Evolutionary conservation across 768 basidiomycete species (phyloP), one percentile per base, ranked within the genome.

Genomic region (Sarcodon sp.): DNA sequence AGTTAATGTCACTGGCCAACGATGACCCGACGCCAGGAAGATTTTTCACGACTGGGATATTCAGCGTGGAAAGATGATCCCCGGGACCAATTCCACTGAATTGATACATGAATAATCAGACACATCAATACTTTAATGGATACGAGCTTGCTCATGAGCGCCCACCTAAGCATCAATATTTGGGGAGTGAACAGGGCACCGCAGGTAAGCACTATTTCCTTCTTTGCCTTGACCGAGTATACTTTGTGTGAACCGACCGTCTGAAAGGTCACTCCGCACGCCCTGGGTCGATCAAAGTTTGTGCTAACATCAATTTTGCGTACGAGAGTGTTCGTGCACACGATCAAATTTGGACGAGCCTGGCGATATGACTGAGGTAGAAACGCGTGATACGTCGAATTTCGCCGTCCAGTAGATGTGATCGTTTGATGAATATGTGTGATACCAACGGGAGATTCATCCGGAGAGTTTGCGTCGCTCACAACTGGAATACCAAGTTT

Each of bases 71-170:
- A 45, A 65, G 57, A 8, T 51, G 33, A 7, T 39, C 18, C 4
- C 44, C 15, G n/a, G 55, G 49, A 2, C 64, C 64, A 43, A 65
- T 56, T 10, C 64, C 64, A 9, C 13, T 31, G 11, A 6, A 44
- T 34, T 7, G 9, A 50, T 38, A 15, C 1, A 53, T 58, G 5
- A 51, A 65, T 65, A 51, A 65, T 65, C 31, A 69, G 55, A 46
- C 59, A 52, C 7, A 18, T 73, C 75, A 43, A 77, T 59, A 13
- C 75, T 74, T 50, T 64, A 66, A 47, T 3, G 36, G 18, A 27
- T 13, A 7, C 21, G 13, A 50, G 35, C 27, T 27, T 33, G 21
- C 16, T 3, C 15, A 33, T 15, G 34, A 34, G 47, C 16, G 21
- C 54, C 21, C 18, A 54, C 57, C 57, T 58, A 18, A 71, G 57